Evolutionary conservation across 164 flowering plant genomes (phyloP).

Genomic region (Brasenia schreberi): DNA sequence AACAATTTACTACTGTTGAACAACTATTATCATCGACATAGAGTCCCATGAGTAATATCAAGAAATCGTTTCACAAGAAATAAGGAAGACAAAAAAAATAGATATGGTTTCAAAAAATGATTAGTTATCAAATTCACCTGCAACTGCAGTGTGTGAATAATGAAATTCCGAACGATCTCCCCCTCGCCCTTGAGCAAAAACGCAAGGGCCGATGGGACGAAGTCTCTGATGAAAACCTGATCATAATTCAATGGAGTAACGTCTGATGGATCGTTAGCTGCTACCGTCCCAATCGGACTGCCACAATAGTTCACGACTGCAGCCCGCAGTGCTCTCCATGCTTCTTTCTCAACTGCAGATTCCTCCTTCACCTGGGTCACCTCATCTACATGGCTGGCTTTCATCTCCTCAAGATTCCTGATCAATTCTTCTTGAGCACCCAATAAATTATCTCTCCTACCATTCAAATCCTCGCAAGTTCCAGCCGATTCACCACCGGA

Average conservation of each 20-base stretch:
- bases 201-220: constrained; percentile 94
- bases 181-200: constrained; percentile 88
- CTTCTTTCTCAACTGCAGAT: constrained; percentile 60
- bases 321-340: constrained; percentile 61
- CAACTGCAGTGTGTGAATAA: constrained; percentile 86
- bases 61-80: too few species aligned
- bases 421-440: constrained; percentile 4
- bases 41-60: too few species aligned
- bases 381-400: constrained; percentile 6
- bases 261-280: constrained; percentile 76
- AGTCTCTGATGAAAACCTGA: constrained; percentile 91
- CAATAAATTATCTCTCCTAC: constrained; percentile 18
- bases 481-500: too few species aligned
- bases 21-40: too few species aligned
- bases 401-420: background rate
- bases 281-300: constrained; percentile 87
- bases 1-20: too few species aligned
- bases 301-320: constrained; percentile 77
- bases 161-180: constrained; percentile 83
- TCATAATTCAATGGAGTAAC: constrained; percentile 69
- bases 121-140: constrained; percentile 36
- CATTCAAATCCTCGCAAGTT: constrained; percentile 11
- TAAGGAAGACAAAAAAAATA: too few species aligned
- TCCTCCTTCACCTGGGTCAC: constrained; percentile 19
- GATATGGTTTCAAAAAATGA: background rate